These are phyloP conservation scores for Aspergillus niger DNA, from an alignment of 2,329 filamentous ascomycete species.

Conservation along the genomic window DNA sequence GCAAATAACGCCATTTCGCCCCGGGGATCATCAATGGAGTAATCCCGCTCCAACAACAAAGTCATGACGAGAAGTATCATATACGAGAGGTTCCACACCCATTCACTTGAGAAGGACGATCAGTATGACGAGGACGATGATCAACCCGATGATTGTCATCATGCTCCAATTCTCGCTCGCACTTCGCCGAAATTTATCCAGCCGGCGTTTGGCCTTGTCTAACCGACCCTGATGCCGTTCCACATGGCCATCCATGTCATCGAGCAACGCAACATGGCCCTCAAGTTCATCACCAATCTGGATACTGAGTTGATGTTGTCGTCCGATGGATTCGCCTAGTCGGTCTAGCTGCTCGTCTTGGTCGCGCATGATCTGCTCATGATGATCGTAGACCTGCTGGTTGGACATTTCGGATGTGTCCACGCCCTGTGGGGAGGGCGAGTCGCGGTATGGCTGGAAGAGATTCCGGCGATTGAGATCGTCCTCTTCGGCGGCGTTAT, in stretches of 20 bases:
- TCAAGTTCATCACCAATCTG: slow-evolving; percentile 97
- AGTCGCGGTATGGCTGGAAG: slow-evolving; percentile 63
- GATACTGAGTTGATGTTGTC: slow-evolving; percentile 89
- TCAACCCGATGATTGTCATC: slow-evolving; percentile 76
- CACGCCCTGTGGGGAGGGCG: slow-evolving; percentile 48
- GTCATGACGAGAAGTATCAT: not conserved
- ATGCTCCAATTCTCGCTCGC: slow-evolving; percentile 87
- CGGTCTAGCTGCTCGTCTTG: slow-evolving; percentile 93
- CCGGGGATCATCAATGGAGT: not conserved
- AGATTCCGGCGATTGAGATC: slow-evolving; percentile 59
- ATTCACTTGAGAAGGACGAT: slow-evolving; percentile 75
- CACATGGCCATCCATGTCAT: slow-evolving; percentile 81
- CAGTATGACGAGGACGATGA: slow-evolving; percentile 77
- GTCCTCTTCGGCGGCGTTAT: slow-evolving; percentile 60
- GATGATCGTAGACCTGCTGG: slow-evolving; percentile 82
- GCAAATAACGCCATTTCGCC: not conserved
- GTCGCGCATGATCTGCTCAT: slow-evolving; percentile 76
- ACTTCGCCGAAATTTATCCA: slow-evolving; percentile 71
- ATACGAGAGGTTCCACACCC: not conserved
- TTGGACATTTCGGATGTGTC: slow-evolving; percentile 68
- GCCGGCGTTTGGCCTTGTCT: slow-evolving; percentile 69
- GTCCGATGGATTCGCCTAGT: slow-evolving; percentile 79
- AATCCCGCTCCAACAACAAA: not conserved
- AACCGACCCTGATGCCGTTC: slow-evolving; percentile 79
- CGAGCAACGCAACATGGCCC: slow-evolving; percentile 81